Evolutionary conservation across 495 filamentous ascomycete species (phyloP).

Genomic region (Neurospora terricola): DNA sequence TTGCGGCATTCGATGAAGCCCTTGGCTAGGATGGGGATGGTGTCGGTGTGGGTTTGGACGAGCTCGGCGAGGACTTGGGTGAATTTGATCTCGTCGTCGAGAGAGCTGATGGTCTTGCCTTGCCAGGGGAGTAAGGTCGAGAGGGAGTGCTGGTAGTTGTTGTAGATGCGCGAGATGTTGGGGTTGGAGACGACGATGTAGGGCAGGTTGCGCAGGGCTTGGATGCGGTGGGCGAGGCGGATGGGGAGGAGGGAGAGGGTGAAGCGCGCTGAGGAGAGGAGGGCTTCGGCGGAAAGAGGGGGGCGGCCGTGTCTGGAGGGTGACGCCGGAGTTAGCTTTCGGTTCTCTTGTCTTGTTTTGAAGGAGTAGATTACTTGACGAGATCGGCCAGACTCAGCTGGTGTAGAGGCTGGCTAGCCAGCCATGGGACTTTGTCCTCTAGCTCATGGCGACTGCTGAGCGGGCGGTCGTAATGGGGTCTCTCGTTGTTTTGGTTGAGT

Average conservation of each 20-base stretch:
- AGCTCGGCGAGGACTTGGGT: constrained; percentile 87
- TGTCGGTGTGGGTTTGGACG: constrained; percentile 85
- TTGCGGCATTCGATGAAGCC: constrained; percentile 87
- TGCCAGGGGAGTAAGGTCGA: constrained; percentile 82
- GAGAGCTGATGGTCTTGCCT: constrained; percentile 59
- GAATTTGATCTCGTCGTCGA: constrained; percentile 84
- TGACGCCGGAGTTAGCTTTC: no score
- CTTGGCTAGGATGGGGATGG: constrained; percentile 82
- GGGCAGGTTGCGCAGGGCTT: constrained; percentile 83
- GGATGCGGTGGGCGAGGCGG: constrained; percentile 88
- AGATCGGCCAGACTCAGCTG: constrained; percentile 78
- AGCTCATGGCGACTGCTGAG: constrained; percentile 12
- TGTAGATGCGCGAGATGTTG: constrained; percentile 83
- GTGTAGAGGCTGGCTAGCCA: constrained; percentile 71
- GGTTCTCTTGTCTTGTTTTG: no score
- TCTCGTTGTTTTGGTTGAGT: background rate
- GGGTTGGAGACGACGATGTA: constrained; percentile 97
- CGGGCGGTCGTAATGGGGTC: background rate
- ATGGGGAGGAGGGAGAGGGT: constrained; percentile 86
- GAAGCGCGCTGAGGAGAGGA: constrained; percentile 87
- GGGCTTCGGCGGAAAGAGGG: constrained; percentile 66
- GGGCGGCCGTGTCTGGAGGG: constrained; percentile 91
- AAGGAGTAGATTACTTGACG: no score
- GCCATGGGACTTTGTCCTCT: constrained; percentile 62
- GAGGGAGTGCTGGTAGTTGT: constrained; percentile 87